phyloP scores from a whole-genome alignment of 441 rosid genomes.

The Erodium trifolium region DNA sequence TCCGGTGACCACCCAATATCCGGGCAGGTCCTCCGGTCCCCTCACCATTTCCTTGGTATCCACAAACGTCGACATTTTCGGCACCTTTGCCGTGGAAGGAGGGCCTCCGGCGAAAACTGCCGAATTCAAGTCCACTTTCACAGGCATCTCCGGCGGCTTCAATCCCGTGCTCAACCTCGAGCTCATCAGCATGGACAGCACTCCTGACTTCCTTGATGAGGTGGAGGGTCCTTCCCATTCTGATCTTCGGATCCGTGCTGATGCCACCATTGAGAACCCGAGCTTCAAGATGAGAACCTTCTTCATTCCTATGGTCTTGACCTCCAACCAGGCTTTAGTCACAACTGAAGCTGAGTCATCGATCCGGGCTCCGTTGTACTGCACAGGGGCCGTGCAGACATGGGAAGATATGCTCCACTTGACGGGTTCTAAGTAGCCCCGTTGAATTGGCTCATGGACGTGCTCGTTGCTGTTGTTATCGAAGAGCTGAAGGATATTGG shows the following conservation, averaged over 20 bases:
- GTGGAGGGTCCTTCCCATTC: slow-evolving; percentile 73
- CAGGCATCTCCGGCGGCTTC: slow-evolving; percentile 40
- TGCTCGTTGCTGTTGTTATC: slow-evolving; percentile 49
- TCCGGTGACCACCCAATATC: slow-evolving; percentile 94
- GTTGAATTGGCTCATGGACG: slow-evolving; percentile 37
- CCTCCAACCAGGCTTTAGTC: slow-evolving; percentile 91
- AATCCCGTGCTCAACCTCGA: slow-evolving; percentile 50
- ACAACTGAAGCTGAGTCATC: slow-evolving; percentile 70
- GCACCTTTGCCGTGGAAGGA: slow-evolving; percentile 41
- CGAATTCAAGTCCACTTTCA: slow-evolving; percentile 65
- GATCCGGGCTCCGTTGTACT: slow-evolving; percentile 44
- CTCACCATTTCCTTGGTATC: slow-evolving; percentile 79
- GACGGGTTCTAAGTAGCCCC: slow-evolving; percentile 71
- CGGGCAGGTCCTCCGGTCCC: slow-evolving; percentile 83
- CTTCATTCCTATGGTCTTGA: slow-evolving; percentile 66
- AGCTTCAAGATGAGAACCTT: slow-evolving; percentile 81
- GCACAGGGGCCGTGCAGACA: slow-evolving; percentile 76
- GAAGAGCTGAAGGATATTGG: slow-evolving; percentile 47
- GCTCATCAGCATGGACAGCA: slow-evolving; percentile 62
- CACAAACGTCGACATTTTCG: slow-evolving; percentile 68
- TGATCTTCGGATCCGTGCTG: slow-evolving; percentile 55
- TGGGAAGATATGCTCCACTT: slow-evolving; percentile 94
- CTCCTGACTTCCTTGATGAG: slow-evolving; percentile 63
- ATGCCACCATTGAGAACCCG: slow-evolving; percentile 64
- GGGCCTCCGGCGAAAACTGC: slow-evolving; percentile 81